Percentiles rank a stretch among this genome's conserved stretches.
Conservation (phyloP, 2,329 filamentous ascomycete species). For the Trichoderma atrobrunneum region DNA sequence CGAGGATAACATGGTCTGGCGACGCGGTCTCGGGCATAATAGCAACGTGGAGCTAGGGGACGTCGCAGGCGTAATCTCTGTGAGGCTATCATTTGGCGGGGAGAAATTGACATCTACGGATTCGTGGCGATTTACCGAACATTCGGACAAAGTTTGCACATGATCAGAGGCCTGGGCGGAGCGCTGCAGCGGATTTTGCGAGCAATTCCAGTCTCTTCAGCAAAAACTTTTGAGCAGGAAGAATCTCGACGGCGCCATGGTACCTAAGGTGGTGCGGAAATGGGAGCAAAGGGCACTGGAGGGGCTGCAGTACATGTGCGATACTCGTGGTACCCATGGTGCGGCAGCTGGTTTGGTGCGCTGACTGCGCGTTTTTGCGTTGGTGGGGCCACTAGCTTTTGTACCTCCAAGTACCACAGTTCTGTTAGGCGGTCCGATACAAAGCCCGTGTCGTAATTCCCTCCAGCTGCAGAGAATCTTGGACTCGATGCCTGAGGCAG, state of each 20-base stretch:
- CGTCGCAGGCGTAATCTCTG: slow-evolving; percentile 51
- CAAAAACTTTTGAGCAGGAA: slow-evolving; percentile 47
- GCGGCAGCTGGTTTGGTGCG: neutral
- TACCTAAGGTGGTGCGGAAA: slow-evolving; percentile 14
- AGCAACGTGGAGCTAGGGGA: slow-evolving; percentile 41
- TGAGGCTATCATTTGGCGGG: slow-evolving; percentile 57
- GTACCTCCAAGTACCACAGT: slow-evolving; percentile 5
- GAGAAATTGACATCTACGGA: slow-evolving; percentile 56
- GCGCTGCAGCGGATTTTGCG: slow-evolving; percentile 44
- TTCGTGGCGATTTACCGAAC: slow-evolving; percentile 45
- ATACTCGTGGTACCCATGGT: neutral
- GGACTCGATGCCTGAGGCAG: slow-evolving; percentile 37
- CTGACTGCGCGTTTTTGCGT: neutral
- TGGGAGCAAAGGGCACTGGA: slow-evolving; percentile 13
- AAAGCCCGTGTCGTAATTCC: slow-evolving; percentile 7
- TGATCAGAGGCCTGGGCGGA: slow-evolving; percentile 50
- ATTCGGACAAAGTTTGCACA: slow-evolving; percentile 51
- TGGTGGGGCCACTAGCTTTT: neutral
- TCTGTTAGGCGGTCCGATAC: slow-evolving; percentile 8
- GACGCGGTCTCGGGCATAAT: slow-evolving; percentile 63
- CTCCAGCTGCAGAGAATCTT: neutral
- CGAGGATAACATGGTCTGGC: slow-evolving; percentile 42
- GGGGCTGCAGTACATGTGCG: neutral
- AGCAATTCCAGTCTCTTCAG: slow-evolving; percentile 45
- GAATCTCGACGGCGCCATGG: slow-evolving; percentile 29